These are phyloP conservation scores for Saraca asoca DNA, from an alignment of 331 rosid species.

Conservation along the genomic window DNA sequence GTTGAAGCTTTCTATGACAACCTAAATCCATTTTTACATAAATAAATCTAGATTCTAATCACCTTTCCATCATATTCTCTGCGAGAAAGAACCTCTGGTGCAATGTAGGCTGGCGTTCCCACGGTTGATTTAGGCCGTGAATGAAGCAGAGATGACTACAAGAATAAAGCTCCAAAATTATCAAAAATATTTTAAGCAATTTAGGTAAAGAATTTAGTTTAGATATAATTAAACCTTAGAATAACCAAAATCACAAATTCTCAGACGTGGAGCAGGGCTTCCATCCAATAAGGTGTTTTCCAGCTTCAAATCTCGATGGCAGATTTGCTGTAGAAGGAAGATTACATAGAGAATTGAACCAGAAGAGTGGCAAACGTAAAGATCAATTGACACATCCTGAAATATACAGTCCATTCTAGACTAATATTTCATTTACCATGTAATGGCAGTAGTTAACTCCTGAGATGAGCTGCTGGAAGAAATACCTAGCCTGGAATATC, in stretches of 20 bases:
- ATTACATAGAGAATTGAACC: conserved; percentile 7
- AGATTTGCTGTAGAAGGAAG: conserved; percentile 55
- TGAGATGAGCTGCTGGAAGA: conserved; percentile 94
- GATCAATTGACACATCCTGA: neutral
- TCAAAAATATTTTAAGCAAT: conserved; percentile 1
- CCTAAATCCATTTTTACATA: neutral
- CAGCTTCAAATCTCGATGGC: conserved; percentile 77
- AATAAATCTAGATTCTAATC: conserved; percentile 24
- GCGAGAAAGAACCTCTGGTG: conserved; percentile 93
- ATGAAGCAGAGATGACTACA: conserved; percentile 88
- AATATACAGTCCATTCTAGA: conserved; percentile 1
- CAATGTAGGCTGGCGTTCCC: conserved; percentile 93
- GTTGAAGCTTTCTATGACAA: too few species aligned
- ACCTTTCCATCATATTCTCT: conserved; percentile 97
- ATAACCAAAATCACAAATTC: conserved; percentile 81
- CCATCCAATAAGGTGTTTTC: conserved; percentile 90
- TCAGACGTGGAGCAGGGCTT: conserved; percentile 28
- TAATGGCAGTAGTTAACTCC: conserved; percentile 85
- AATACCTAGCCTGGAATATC: conserved; percentile 77
- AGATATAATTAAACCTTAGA: conserved; percentile 61
- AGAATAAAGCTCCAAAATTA: conserved; percentile 31
- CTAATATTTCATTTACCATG: conserved; percentile 54
- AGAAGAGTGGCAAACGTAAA: conserved; percentile 3
- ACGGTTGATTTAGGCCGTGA: conserved; percentile 90
- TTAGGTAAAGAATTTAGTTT: neutral